phyloP scores from a whole-genome alignment of 2,329 filamentous ascomycete species.

The Fusarium virguliforme region DNA sequence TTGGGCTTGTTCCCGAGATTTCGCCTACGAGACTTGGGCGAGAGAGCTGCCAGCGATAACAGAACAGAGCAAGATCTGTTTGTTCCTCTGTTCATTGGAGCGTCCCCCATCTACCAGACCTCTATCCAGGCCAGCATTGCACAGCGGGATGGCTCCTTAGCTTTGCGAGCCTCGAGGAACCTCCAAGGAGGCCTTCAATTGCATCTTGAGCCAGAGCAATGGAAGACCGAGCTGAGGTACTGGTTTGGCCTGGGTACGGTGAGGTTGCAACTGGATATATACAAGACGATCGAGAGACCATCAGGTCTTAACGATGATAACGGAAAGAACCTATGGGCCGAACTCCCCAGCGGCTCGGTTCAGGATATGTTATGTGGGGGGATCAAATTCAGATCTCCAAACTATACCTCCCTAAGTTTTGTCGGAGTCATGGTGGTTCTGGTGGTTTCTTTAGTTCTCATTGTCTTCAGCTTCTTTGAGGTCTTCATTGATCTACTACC shows the following conservation, averaged over 20 bases:
- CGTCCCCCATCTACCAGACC: not conserved
- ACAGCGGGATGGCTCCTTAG: not conserved
- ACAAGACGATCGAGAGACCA: constrained; percentile 2
- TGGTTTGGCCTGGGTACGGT: constrained; percentile 1
- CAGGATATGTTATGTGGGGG: not conserved
- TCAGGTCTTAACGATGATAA: not conserved
- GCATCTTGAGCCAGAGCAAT: not conserved
- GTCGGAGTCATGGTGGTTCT: not conserved
- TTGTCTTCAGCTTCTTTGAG: not conserved
- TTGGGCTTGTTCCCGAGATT: not conserved
- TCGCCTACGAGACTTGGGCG: not conserved
- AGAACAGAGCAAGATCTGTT: not conserved
- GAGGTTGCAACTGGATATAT: not conserved
- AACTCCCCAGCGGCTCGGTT: not conserved
- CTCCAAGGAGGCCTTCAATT: not conserved
- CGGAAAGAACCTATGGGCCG: not conserved
- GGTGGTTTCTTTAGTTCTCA: not conserved
- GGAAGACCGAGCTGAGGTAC: constrained; percentile 8
- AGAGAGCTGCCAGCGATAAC: not conserved
- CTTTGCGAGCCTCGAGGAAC: constrained; percentile 1
- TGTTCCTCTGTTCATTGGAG: not conserved
- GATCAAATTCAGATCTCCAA: not conserved
- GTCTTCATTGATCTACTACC: not conserved
- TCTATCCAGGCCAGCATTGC: not conserved
- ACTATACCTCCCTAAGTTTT: not conserved